phyloP scores from a whole-genome alignment of 2,329 filamentous ascomycete species.

The Fusarium sp. region DNA sequence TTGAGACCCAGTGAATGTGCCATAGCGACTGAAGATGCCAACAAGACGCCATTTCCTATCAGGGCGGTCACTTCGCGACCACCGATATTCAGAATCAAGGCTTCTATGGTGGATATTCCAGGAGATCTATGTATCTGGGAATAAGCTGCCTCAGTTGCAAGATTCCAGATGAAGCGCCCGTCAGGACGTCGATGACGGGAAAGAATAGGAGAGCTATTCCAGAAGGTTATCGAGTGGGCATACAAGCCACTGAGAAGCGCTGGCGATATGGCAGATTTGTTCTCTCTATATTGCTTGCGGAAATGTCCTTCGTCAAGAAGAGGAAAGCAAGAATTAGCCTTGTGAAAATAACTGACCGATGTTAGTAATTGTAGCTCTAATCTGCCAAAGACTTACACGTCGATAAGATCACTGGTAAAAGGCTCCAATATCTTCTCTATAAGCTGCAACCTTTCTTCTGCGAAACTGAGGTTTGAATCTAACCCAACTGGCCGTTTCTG shows the following conservation, averaged over 20 bases:
- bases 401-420: slow-evolving; percentile 59
- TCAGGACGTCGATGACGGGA: slow-evolving; percentile 62
- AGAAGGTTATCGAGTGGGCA: slow-evolving; percentile 66
- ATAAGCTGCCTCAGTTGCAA: slow-evolving; percentile 67
- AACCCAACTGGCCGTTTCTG: slow-evolving; percentile 57
- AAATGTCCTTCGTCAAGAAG: slow-evolving; percentile 66
- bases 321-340: slow-evolving; percentile 69
- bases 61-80: slow-evolving; percentile 69
- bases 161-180: slow-evolving; percentile 68
- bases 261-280: slow-evolving; percentile 61
- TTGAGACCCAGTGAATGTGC: slow-evolving; percentile 65
- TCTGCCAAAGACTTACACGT: slow-evolving; percentile 49
- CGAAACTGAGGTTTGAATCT: slow-evolving; percentile 48
- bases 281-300: slow-evolving; percentile 55
- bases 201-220: slow-evolving; percentile 59
- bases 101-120: slow-evolving; percentile 65
- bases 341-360: slow-evolving; percentile 32
- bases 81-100: slow-evolving; percentile 66
- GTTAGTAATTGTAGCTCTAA: slow-evolving; percentile 1
- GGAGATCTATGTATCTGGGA: slow-evolving; percentile 68
- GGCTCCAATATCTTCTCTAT: slow-evolving; percentile 69
- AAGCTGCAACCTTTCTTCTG: slow-evolving; percentile 60
- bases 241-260: slow-evolving; percentile 66
- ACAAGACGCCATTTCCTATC: slow-evolving; percentile 63
- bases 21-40: slow-evolving; percentile 61